Evolutionary conservation across 1,284 basidiomycete genomes (phyloP).

Genomic region (Mycena citricolor): DNA sequence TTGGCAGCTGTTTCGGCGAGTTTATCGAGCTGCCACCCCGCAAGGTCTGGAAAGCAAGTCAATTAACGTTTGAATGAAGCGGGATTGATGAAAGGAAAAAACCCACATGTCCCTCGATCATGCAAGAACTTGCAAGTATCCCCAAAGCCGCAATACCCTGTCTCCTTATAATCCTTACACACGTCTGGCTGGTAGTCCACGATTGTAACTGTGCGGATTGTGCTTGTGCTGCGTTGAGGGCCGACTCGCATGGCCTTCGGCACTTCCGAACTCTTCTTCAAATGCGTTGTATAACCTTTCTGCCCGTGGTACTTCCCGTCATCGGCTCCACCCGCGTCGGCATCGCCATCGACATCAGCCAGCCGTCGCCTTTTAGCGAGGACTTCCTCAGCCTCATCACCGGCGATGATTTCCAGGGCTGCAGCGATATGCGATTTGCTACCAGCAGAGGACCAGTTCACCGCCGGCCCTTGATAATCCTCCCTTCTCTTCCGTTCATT

Average conservation of each 20-base stretch:
- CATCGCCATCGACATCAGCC: slow-evolving; percentile 52
- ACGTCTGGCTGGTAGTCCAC: slow-evolving; percentile 99
- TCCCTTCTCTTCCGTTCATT: slow-evolving; percentile 53
- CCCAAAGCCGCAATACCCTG: slow-evolving; percentile 98
- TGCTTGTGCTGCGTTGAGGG: slow-evolving; percentile 79
- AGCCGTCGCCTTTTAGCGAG: slow-evolving; percentile 61
- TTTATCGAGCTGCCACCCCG: slow-evolving; percentile 97
- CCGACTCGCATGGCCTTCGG: slow-evolving; percentile 90
- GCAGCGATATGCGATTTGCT: slow-evolving; percentile 67
- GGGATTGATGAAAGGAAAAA: slow-evolving; percentile 15
- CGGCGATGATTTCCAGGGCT: slow-evolving; percentile 71
- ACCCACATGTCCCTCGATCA: slow-evolving; percentile 82
- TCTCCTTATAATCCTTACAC: slow-evolving; percentile 99
- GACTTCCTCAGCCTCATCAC: slow-evolving; percentile 78
- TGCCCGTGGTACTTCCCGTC: slow-evolving; percentile 91
- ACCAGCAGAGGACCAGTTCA: slow-evolving; percentile 67
- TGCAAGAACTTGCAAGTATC: slow-evolving; percentile 98
- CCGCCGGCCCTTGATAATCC: slow-evolving; percentile 76
- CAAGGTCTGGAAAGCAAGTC: slow-evolving; percentile 66
- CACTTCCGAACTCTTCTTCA: slow-evolving; percentile 79
- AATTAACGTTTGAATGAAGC: slow-evolving; percentile 24
- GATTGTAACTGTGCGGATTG: slow-evolving; percentile 93
- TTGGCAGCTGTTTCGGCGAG: slow-evolving; percentile 67
- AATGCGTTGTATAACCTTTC: slow-evolving; percentile 78
- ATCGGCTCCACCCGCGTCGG: slow-evolving; percentile 63